phyloP scores from a whole-genome alignment of 2,329 filamentous ascomycete species.

The Talaromyces sp. region DNA sequence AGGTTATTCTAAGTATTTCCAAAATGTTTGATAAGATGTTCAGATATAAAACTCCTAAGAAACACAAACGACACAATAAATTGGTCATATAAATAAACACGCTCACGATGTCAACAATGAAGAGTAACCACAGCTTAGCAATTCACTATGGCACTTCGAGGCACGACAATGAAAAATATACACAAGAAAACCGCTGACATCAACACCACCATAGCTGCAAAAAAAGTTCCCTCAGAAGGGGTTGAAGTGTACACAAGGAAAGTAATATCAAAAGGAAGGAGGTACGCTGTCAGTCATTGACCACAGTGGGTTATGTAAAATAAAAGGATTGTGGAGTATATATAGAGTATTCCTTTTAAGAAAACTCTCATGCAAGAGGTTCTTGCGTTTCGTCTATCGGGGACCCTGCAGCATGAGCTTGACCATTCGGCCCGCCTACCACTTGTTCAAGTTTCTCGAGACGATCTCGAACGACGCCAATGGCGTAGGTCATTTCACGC shows the following conservation, averaged over 20 bases:
- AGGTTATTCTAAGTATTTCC: neutral
- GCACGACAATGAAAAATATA: neutral
- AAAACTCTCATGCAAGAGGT: neutral
- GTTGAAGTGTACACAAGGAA: neutral
- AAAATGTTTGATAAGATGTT: neutral
- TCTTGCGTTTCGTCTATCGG: neutral
- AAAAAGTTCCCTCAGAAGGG: neutral
- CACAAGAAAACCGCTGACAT: neutral
- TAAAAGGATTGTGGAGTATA: neutral
- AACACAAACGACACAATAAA: neutral
- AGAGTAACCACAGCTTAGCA: neutral
- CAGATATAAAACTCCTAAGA: neutral
- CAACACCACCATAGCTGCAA: neutral
- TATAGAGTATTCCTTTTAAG: no score
- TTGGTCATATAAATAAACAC: neutral
- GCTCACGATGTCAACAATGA: neutral
- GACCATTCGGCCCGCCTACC: slow-evolving; percentile 53
- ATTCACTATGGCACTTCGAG: neutral
- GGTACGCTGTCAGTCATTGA: neutral
- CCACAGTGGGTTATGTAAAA: neutral
- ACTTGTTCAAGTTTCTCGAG: slow-evolving; percentile 71
- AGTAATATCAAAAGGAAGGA: neutral
- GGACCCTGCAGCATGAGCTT: slow-evolving; percentile 9
- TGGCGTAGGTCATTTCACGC: slow-evolving; percentile 71
- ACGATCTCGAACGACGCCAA: slow-evolving; percentile 80